Percentiles rank a stretch among this genome's conserved stretches.
These are phyloP conservation scores for Corylus americana DNA, from an alignment of 306 rosid genomes.

Conservation along the genomic window DNA sequence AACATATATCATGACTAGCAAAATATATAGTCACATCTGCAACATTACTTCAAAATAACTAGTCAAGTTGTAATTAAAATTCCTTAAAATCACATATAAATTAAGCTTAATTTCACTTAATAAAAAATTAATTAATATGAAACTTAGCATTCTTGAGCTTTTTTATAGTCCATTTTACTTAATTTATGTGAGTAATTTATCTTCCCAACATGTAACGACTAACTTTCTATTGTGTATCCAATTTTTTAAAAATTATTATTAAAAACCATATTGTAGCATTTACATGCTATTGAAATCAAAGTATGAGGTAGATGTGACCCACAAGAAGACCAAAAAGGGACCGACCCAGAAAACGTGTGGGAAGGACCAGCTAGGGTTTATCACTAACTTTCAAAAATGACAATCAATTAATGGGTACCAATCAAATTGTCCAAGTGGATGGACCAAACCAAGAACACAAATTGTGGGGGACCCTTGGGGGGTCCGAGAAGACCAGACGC, in stretches of 20 bases:
- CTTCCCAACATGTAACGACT: too few relatives aligned
- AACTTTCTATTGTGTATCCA: too few relatives aligned
- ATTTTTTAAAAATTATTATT: background rate
- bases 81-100: too few relatives aligned
- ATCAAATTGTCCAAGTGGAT: slow-evolving; percentile 40
- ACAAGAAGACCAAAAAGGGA: background rate
- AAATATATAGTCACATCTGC: too few relatives aligned
- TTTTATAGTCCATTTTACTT: too few relatives aligned
- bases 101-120: too few relatives aligned
- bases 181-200: too few relatives aligned
- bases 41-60: too few relatives aligned
- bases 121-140: too few relatives aligned
- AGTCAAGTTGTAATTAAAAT: too few relatives aligned
- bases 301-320: slow-evolving; percentile 9
- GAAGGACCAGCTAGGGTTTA: background rate
- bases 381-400: slow-evolving; percentile 11
- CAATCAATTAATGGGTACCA: slow-evolving; percentile 27
- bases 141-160: too few relatives aligned
- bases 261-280: background rate
- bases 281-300: background rate
- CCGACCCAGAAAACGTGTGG: slow-evolving; percentile 19
- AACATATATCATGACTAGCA: too few relatives aligned
- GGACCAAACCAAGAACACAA: slow-evolving; percentile 31
- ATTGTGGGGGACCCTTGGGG: slow-evolving; percentile 25
- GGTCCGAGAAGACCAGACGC: slow-evolving; percentile 7